A percentile compares a stretch with the other conserved stretches of the same genome.
phyloP scores from a whole-genome alignment of 2,329 filamentous ascomycete species.

The Thielaviopsis musarum region DNA sequence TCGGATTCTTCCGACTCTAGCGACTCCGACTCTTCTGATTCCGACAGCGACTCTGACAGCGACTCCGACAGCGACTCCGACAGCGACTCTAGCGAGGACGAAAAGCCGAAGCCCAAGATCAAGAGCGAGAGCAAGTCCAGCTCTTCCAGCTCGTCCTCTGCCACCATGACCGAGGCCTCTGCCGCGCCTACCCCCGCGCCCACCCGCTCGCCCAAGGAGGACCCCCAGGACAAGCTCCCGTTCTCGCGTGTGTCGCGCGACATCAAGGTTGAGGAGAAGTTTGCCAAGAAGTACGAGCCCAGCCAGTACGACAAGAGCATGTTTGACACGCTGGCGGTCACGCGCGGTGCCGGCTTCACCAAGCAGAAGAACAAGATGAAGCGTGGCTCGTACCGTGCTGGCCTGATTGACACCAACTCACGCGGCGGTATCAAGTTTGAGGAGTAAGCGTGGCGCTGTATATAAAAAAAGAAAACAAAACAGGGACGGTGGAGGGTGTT shows the following conservation, averaged over 20 bases:
- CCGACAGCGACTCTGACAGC: conserved; percentile 20
- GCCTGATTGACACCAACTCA: conserved; percentile 64
- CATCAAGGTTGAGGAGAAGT: conserved; percentile 48
- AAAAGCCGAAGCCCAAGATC: conserved; percentile 14
- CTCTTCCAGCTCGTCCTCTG: conserved; percentile 26
- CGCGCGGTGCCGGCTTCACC: conserved; percentile 90
- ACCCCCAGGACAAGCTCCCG: conserved; percentile 43
- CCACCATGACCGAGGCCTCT: conserved; percentile 36
- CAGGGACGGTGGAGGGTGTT: background rate
- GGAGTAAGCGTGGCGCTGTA: conserved; percentile 35
- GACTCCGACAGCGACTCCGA: conserved; percentile 23
- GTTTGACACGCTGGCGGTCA: conserved; percentile 74
- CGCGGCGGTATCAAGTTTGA: conserved; percentile 92
- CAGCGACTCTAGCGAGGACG: conserved; percentile 19
- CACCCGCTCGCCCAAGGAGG: conserved; percentile 30
- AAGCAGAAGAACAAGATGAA: conserved; percentile 99
- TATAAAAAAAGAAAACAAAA: background rate
- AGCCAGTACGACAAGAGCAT: conserved; percentile 84
- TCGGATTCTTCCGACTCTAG: conserved; percentile 13
- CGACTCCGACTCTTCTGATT: conserved; percentile 22
- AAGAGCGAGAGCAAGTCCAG: conserved; percentile 22
- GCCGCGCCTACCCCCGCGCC: conserved; percentile 34
- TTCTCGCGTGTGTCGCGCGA: conserved; percentile 65
- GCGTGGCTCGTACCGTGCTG: conserved; percentile 77
- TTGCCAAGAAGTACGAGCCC: conserved; percentile 65